Evolutionary conservation across 192 early-diverging fungal species (phyloP), one percentile per base, ranked within the genome.

Genomic region (Pilobolus umbonatus): DNA sequence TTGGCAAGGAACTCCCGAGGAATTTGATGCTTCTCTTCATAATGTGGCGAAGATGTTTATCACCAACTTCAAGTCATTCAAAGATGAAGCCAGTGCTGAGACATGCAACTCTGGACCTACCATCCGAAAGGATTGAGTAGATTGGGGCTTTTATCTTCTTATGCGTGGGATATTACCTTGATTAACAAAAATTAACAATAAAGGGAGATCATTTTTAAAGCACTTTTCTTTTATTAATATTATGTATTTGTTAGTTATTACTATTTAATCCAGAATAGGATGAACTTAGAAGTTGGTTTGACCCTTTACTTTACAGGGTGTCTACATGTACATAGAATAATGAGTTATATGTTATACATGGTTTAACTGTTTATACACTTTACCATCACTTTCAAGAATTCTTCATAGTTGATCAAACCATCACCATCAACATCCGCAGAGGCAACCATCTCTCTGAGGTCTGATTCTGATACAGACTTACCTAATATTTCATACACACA

Each of bases 21-120:
- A 84, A 44, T 98, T 80, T 76, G 48, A 42, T 1, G 63, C 58
- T 15, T 92, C 89, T 30, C 72, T 88, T 44, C 46, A 76, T 53
- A 88, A 88, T 75, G 83, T 98, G 24, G 95, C 87, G 42, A 68
- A 69, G 31, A 81, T 92, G 29, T 98, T 98, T 78, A 79, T 84
- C 63, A 75, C 88, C 25, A 95, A 98, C 80, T 98, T 98, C 72
- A 83, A 85, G 67, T 75, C 76, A 58, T 98, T 88, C 68, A 80
- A 82, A 44, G 85, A 88, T 66, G 84, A 89, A 66, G 82, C 89
- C 51, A 83, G 83, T 25, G 56, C 84, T 49, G 88, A 88, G 55
- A 85, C 89, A 55, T 71, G 90, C 47, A 75, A 76, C 38, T 85
- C 85, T 55, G 93, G 85, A 19, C 88, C 88, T 28, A 40, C 40